Conservation (phyloP, 305 asterid species). For the Fraxinus albicans region DNA sequence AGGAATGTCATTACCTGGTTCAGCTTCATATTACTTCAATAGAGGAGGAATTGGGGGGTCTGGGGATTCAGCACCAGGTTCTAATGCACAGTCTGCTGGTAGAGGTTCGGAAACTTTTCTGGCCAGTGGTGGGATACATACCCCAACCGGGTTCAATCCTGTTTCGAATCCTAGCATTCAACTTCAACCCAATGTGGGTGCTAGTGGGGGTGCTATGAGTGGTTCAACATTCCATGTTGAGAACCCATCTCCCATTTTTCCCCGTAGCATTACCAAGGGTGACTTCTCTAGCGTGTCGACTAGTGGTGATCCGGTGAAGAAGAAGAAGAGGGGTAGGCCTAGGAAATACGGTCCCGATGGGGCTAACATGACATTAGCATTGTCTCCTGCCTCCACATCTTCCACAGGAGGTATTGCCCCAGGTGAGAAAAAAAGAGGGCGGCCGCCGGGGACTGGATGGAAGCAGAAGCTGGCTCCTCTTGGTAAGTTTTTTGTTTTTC, state of each 20-base stretch:
- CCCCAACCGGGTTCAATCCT: constrained; percentile 30
- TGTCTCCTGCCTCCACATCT: constrained; percentile 12
- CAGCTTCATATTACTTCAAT: constrained; percentile 41
- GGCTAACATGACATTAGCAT: constrained; percentile 39
- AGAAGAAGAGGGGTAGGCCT: constrained; percentile 56
- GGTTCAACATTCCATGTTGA: constrained; percentile 35
- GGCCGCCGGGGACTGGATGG: constrained; percentile 77
- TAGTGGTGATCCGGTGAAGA: constrained; percentile 43
- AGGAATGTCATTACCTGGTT: constrained; percentile 44
- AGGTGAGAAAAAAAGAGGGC: constrained; percentile 41
- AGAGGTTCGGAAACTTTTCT: constrained; percentile 25
- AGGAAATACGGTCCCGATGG: constrained; percentile 62
- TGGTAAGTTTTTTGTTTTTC: constrained; percentile 29
- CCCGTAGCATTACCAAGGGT: constrained; percentile 30
- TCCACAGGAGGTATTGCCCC: constrained; percentile 22
- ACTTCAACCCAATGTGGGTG: constrained; percentile 38
- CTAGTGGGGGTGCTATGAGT: constrained; percentile 24
- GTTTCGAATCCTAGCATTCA: constrained; percentile 35
- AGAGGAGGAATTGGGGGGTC: constrained; percentile 39
- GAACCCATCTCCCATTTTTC: constrained; percentile 32
- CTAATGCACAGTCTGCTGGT: constrained; percentile 18
- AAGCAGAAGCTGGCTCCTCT: constrained; percentile 63
- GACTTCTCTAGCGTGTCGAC: constrained; percentile 26
- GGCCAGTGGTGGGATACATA: constrained; percentile 14
- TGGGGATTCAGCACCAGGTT: constrained; percentile 26